Evolutionary conservation across 306 rosid genomes (phyloP).

Genomic region (Acacia confusa): DNA sequence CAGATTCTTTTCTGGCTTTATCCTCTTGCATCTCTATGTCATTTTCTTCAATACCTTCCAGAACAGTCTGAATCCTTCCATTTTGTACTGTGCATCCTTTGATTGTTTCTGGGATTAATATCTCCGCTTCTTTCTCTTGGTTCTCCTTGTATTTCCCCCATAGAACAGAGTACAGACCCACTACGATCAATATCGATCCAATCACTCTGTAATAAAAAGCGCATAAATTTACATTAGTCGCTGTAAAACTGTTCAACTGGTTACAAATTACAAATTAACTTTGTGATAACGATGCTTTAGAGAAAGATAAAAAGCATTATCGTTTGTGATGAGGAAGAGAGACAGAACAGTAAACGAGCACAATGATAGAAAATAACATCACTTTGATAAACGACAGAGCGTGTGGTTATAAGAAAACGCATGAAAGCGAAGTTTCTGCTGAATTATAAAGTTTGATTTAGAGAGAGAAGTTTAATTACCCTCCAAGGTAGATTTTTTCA

Average conservation of each 20-base stretch:
- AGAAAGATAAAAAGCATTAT: neutral
- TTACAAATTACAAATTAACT: too few species aligned
- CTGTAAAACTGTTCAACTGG: neutral
- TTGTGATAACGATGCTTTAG: neutral
- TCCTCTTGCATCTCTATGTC: conserved; percentile 56
- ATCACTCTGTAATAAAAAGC: conserved; percentile 42
- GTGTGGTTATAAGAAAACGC: neutral
- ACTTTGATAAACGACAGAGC: neutral
- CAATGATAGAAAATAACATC: neutral
- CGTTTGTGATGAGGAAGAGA: neutral
- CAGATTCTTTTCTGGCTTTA: conserved; percentile 27
- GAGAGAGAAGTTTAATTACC: conserved; percentile 39
- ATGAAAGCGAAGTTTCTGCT: neutral
- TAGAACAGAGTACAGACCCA: conserved; percentile 82
- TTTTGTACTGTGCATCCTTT: conserved; percentile 30
- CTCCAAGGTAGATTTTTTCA: conserved; percentile 80
- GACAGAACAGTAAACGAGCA: neutral
- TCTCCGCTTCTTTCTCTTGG: conserved; percentile 57
- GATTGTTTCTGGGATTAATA: conserved; percentile 22
- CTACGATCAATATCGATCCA: conserved; percentile 72
- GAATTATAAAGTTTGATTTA: neutral
- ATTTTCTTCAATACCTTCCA: conserved; percentile 43
- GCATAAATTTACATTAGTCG: conserved; percentile 7
- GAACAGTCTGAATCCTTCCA: conserved; percentile 39
- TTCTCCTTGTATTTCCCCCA: conserved; percentile 87